Percentiles rank a stretch among this genome's conserved stretches.
phyloP scores from a whole-genome alignment of 2,329 filamentous ascomycete species.

The Scedosporium dehoogii region DNA sequence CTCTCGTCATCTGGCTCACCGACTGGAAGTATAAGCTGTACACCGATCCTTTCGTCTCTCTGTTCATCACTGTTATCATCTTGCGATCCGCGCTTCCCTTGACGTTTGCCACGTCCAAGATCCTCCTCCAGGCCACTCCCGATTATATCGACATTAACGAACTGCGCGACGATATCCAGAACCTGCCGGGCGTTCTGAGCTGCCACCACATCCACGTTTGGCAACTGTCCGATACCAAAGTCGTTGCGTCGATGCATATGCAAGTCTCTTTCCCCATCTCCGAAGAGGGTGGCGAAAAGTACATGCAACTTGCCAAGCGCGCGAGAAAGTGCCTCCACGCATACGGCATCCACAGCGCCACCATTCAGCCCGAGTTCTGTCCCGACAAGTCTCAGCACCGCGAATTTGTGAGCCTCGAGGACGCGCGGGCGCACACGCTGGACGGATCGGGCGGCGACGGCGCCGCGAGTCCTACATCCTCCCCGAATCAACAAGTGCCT shows the following conservation, averaged over 20 bases:
- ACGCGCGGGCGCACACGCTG: constrained; percentile 23
- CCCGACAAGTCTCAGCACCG: constrained; percentile 37
- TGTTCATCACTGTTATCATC: constrained; percentile 81
- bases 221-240: constrained; percentile 91
- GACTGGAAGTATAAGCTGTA: constrained; percentile 74
- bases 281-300: constrained; percentile 65
- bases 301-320: constrained; percentile 81
- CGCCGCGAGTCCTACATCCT: constrained; percentile 17
- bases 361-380: constrained; percentile 89
- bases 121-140: constrained; percentile 88
- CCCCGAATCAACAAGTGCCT: not conserved
- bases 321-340: constrained; percentile 84
- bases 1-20: constrained; percentile 85
- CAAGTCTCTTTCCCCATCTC: constrained; percentile 86
- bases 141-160: constrained; percentile 80
- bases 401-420: constrained; percentile 22
- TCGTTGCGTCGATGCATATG: constrained; percentile 87
- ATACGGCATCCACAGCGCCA: constrained; percentile 93
- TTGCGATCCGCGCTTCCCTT: constrained; percentile 67
- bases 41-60: constrained; percentile 81
- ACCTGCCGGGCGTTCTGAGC: constrained; percentile 73
- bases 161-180: constrained; percentile 83
- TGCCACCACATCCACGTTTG: constrained; percentile 97
- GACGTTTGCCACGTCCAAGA: constrained; percentile 70
- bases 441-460: constrained; percentile 21